phyloP scores from a whole-genome alignment of 2,329 filamentous ascomycete species.

The Paracoccidioides lutzii region DNA sequence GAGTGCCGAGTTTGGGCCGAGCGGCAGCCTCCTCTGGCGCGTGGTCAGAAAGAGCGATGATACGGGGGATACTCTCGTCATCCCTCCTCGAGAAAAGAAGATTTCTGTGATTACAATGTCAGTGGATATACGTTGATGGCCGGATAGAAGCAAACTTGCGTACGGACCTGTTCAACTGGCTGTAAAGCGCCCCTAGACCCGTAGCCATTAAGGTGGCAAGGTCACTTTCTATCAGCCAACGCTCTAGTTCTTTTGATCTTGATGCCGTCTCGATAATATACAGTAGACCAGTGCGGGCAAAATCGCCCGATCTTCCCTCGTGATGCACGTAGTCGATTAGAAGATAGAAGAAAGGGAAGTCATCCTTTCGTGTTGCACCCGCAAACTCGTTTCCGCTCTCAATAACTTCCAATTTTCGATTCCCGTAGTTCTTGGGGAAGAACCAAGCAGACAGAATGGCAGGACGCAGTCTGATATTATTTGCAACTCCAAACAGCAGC shows the following conservation, averaged over 20 bases:
- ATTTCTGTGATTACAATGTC: constrained; percentile 40
- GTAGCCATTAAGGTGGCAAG: constrained; percentile 95
- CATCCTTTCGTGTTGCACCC: constrained; percentile 72
- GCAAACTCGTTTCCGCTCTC: constrained; percentile 54
- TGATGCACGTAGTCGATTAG: constrained; percentile 95
- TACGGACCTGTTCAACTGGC: constrained; percentile 46
- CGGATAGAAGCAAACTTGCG: constrained; percentile 42
- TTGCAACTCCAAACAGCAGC: constrained; percentile 87
- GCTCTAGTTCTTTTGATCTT: constrained; percentile 67
- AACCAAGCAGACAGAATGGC: constrained; percentile 88
- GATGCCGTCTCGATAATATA: constrained; percentile 94
- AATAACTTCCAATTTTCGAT: constrained; percentile 26
- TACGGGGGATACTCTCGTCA: constrained; percentile 60
- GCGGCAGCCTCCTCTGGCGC: constrained; percentile 57
- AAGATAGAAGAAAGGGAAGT: constrained; percentile 92
- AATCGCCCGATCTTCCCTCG: constrained; percentile 87
- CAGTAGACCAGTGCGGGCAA: constrained; percentile 81
- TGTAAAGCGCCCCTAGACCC: constrained; percentile 68
- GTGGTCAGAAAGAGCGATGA: constrained; percentile 83
- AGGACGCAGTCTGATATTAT: constrained; percentile 85
- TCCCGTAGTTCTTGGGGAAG: constrained; percentile 42
- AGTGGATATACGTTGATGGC: constrained; percentile 23
- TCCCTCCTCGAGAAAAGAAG: constrained; percentile 67
- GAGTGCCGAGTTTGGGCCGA: constrained; percentile 71
- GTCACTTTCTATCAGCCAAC: constrained; percentile 96